A percentile compares a stretch with the other conserved stretches of the same genome.
Evolutionary conservation across 441 rosid genomes (phyloP).

Genomic region (Brassica balearica): DNA sequence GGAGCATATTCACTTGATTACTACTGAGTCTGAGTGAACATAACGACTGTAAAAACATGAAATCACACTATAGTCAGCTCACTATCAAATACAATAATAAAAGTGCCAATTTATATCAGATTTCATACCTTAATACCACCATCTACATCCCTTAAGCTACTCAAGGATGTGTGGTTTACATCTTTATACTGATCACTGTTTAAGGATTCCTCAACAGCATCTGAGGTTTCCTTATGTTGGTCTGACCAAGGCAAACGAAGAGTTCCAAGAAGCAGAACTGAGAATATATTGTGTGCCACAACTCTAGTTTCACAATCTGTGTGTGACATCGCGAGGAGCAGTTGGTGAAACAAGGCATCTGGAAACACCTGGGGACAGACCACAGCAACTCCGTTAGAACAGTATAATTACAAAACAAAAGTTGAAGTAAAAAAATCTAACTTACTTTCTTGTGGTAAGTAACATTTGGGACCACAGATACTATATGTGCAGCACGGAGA

Average conservation of each 20-base stretch:
- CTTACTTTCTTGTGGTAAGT: conserved; percentile 81
- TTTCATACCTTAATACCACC: conserved; percentile 66
- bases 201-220: conserved; percentile 38
- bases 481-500: conserved; percentile 67
- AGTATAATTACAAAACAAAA: conserved; percentile 26
- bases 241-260: conserved; percentile 61
- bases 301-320: conserved; percentile 84
- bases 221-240: conserved; percentile 54
- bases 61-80: conserved; percentile 34
- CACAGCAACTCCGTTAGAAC: conserved; percentile 31
- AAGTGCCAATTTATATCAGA: conserved; percentile 1
- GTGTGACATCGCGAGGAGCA: conserved; percentile 83
- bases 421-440: conserved; percentile 5
- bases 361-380: conserved; percentile 80
- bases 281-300: conserved; percentile 78
- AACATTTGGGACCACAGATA: conserved; percentile 73
- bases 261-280: conserved; percentile 78
- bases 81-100: conserved; percentile 12
- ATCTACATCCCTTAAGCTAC: conserved; percentile 61
- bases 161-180: conserved; percentile 46
- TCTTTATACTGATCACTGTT: conserved; percentile 52
- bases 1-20: conserved; percentile 91
- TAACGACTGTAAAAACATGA: conserved; percentile 40
- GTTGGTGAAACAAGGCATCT: conserved; percentile 87
- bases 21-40: conserved; percentile 82